Percentiles rank a stretch among this genome's conserved stretches.
These are phyloP conservation scores for Chlamydomonas sphaeroides DNA, from an alignment of 139 green algal species.

Conservation along the genomic window DNA sequence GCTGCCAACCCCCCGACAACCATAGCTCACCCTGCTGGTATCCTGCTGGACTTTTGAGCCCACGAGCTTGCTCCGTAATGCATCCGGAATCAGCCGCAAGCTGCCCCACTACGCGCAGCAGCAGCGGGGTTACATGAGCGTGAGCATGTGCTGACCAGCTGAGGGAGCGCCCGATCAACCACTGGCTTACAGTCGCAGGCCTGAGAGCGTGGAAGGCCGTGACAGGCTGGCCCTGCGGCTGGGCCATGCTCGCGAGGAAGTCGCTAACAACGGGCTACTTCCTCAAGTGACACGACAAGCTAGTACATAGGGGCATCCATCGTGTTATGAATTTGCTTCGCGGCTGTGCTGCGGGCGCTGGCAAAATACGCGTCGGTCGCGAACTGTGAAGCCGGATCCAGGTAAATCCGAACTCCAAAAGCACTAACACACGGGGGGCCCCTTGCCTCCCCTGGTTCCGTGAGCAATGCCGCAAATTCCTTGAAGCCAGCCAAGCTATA, in stretches of 20 bases:
- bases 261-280: no score
- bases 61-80: constrained; percentile 8
- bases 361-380: no score
- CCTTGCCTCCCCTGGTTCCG: no score
- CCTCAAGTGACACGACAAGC: no score
- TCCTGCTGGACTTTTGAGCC: neutral
- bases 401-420: no score
- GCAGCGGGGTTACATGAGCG: neutral
- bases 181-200: constrained; percentile 9
- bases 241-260: neutral
- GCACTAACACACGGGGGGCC: no score
- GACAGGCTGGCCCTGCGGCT: constrained; percentile 1
- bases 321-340: no score
- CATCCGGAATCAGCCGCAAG: constrained; percentile 3
- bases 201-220: neutral
- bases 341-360: no score
- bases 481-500: no score
- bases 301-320: no score
- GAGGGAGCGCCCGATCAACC: neutral
- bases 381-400: no score
- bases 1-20: neutral
- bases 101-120: constrained; percentile 18
- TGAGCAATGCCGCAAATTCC: no score
- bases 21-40: neutral
- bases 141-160: neutral